A percentile compares a stretch with the other conserved stretches of the same genome.
Evolutionary conservation across 768 basidiomycete genomes (phyloP).

Genomic region (Auriscalpium vulgare): DNA sequence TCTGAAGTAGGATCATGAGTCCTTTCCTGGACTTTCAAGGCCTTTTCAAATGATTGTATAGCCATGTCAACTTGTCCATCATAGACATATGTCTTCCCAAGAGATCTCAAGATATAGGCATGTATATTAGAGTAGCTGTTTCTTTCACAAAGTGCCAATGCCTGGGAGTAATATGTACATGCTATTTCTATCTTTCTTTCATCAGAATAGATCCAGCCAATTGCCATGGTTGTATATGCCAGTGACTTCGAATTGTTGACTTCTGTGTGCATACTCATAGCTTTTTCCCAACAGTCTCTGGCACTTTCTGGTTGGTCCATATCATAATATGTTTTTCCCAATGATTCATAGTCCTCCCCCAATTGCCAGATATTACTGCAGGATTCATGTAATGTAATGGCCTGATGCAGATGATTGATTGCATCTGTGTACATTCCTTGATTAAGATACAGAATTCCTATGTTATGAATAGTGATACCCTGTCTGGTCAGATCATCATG

Average conservation of each 20-base stretch:
- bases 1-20: neutral
- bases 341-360: neutral
- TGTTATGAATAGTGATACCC: neutral
- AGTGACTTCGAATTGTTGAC: neutral
- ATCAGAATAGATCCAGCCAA: neutral
- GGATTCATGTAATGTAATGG: neutral
- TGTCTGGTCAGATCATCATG: neutral
- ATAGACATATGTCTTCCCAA: neutral
- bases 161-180: neutral
- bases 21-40: neutral
- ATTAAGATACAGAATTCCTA: neutral
- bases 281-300: neutral
- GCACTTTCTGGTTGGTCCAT: neutral
- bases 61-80: neutral
- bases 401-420: neutral
- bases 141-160: neutral
- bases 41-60: neutral
- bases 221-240: neutral
- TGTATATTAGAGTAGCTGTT: neutral
- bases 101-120: neutral
- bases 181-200: neutral
- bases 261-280: neutral
- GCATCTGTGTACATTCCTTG: neutral
- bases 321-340: neutral
- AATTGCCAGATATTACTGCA: neutral